phyloP scores from a whole-genome alignment of 768 basidiomycete species.

The Kockovaella imperatae region DNA sequence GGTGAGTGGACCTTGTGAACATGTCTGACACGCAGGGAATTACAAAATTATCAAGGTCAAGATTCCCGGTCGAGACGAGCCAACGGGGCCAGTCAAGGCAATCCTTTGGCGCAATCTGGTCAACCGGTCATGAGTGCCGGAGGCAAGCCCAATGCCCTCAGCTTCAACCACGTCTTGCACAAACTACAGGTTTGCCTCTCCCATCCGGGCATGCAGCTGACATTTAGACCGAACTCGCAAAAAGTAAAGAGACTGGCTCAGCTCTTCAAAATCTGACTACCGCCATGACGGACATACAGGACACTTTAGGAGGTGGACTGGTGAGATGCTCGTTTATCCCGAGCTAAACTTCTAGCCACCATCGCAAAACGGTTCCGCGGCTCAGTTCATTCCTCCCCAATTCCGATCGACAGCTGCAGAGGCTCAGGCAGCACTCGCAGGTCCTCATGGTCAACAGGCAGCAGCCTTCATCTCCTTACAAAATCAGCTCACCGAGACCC shows the following conservation, averaged over 20 bases:
- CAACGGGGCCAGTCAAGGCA: conserved; percentile 3
- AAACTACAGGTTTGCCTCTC: conserved; percentile 60
- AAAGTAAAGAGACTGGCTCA: conserved; percentile 83
- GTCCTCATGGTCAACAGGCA: conserved; percentile 39
- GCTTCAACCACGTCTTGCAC: conserved; percentile 83
- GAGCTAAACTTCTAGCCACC: conserved; percentile 26
- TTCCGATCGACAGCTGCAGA: conserved; percentile 30
- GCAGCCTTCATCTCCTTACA: conserved; percentile 61
- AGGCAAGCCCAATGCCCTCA: conserved; percentile 63
- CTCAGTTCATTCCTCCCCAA: conserved; percentile 39
- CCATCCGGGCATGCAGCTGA: too few relatives aligned
- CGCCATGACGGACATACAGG: conserved; percentile 83
- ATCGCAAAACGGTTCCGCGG: conserved; percentile 40
- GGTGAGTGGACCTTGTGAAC: conserved; percentile 15
- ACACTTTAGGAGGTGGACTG: conserved; percentile 74
- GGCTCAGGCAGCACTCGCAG: conserved; percentile 28
- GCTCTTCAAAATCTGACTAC: conserved; percentile 70
- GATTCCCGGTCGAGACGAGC: conserved; percentile 19
- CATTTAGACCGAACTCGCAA: conserved; percentile 69
- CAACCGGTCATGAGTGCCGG: conserved; percentile 44
- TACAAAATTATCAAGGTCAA: conserved; percentile 33
- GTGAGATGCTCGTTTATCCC: conserved; percentile 47
- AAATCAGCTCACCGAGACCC: conserved; percentile 73
- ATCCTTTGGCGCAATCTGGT: conserved; percentile 11
- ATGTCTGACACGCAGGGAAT: conserved; percentile 14